A percentile compares a stretch with the other conserved stretches of the same genome.
phyloP scores from a whole-genome alignment of 2,329 filamentous ascomycete genomes.

The Colletotrichum kahawae region DNA sequence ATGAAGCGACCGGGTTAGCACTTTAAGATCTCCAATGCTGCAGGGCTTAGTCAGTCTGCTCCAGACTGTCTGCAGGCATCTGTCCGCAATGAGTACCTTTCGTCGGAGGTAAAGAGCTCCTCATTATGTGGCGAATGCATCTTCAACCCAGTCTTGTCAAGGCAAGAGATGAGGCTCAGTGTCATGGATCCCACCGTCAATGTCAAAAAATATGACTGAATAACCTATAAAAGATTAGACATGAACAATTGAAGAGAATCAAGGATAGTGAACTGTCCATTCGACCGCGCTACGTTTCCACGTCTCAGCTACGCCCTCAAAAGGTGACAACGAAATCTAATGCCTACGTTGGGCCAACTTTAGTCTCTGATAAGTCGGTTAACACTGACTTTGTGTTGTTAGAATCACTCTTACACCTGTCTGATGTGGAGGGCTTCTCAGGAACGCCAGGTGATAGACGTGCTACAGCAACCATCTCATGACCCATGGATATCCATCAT shows the following conservation, averaged over 20 bases:
- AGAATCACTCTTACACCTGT: neutral
- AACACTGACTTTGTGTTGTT: neutral
- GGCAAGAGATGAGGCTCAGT: fast-evolving
- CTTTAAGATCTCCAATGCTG: no score
- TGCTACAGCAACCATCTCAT: neutral
- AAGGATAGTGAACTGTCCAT: neutral
- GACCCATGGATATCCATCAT: no score
- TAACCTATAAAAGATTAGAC: neutral
- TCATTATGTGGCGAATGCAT: no score
- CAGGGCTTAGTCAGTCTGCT: no score
- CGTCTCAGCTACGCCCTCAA: neutral
- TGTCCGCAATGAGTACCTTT: no score
- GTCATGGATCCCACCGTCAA: no score
- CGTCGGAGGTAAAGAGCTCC: no score
- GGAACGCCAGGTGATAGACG: neutral
- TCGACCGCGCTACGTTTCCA: neutral
- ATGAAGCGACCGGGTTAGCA: neutral
- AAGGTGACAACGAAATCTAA: neutral
- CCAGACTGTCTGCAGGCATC: no score
- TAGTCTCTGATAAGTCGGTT: neutral
- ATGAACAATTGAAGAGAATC: neutral
- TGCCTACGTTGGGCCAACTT: neutral
- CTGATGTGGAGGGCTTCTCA: neutral
- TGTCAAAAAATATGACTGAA: no score
- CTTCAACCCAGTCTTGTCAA: no score